Evolutionary conservation across 768 basidiomycete genomes (phyloP), one percentile per base, ranked within the genome.

Genomic region (Plicaturopsis crispa): DNA sequence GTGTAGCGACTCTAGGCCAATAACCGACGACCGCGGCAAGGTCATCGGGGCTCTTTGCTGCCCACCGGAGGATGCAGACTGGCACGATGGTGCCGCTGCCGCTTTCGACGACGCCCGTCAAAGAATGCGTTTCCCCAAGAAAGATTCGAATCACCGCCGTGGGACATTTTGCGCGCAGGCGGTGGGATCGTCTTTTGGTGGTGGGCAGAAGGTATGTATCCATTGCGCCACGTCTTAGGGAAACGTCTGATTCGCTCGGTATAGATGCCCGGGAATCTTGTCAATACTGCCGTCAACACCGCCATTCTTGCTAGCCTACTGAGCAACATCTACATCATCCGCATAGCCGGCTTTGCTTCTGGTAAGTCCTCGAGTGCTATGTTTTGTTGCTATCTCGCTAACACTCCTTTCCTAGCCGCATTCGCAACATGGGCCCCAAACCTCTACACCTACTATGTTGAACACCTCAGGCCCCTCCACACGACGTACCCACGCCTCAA

Each of bases 111-210:
- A 14, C 26, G 26, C 26, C 26, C 26, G 26, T 14, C 8, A 14
- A 14, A 14, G 10, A 8, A 28, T 28, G 26, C 8, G 14, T 14
- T 49, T 50, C 35, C 23, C 24, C 10, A 12, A 24, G 12, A 43
- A 39, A 0, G 31, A 39, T 5, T 28, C 33, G 13, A 32, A 19
- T 4, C 49, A 54, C 23, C 41, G 50, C 5, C 41, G 55, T 5
- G 60, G 57, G 1, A 5, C 26, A 1, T 60, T 49, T 24, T 18
- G 32, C 4, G 38, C 52, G 4, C 8, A 55, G 8, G 22, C 48
- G 3, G 36, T 32, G 20, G 55, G 61, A 1, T 41, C 52, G 0
- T 61, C 58, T 0, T 45, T 48, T 47, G 58, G 60, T 1, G 57
- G 56, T 0, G 61, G 61, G 0, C 57, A 57, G 28, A 28, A 17